Conservation (phyloP, 2,329 filamentous ascomycete species). For the Neonectria faginata region DNA sequence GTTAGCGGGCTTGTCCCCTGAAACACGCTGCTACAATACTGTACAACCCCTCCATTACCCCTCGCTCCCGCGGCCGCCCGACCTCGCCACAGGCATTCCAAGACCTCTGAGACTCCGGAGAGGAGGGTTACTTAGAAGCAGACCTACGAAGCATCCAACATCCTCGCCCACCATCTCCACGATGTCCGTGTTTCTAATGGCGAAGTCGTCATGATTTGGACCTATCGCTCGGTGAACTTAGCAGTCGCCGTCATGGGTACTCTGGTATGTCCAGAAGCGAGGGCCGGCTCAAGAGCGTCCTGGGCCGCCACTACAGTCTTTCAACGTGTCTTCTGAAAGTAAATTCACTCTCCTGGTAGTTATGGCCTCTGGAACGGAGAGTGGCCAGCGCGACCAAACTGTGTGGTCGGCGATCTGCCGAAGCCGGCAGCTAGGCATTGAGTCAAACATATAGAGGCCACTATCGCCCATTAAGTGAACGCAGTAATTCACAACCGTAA, state of each 20-base stretch:
- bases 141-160: conserved; percentile 86
- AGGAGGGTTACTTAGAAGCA: conserved; percentile 82
- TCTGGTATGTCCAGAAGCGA: conserved; percentile 72
- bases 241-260: conserved; percentile 82
- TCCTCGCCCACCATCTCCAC: conserved; percentile 81
- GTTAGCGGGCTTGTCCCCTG: background rate
- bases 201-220: conserved; percentile 94
- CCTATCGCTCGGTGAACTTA: conserved; percentile 78
- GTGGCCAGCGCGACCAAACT: conserved; percentile 74
- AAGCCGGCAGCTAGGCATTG: conserved; percentile 79
- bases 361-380: conserved; percentile 83
- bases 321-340: conserved; percentile 77
- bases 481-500: conserved; percentile 85
- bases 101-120: conserved; percentile 59
- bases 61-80: conserved; percentile 2
- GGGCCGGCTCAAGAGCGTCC: conserved; percentile 86
- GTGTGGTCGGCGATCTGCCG: conserved; percentile 79
- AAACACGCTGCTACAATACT: background rate
- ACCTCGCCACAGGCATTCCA: conserved; percentile 38
- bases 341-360: conserved; percentile 85
- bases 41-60: conserved; percentile 6
- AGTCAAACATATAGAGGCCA: conserved; percentile 51
- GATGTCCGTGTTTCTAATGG: conserved; percentile 78
- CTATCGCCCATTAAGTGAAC: too few relatives aligned
- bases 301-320: conserved; percentile 86